Percentiles rank a stretch among this genome's conserved stretches.
Conservation (phyloP, 2,329 filamentous ascomycete genomes). For the Ophiostoma australiae region DNA sequence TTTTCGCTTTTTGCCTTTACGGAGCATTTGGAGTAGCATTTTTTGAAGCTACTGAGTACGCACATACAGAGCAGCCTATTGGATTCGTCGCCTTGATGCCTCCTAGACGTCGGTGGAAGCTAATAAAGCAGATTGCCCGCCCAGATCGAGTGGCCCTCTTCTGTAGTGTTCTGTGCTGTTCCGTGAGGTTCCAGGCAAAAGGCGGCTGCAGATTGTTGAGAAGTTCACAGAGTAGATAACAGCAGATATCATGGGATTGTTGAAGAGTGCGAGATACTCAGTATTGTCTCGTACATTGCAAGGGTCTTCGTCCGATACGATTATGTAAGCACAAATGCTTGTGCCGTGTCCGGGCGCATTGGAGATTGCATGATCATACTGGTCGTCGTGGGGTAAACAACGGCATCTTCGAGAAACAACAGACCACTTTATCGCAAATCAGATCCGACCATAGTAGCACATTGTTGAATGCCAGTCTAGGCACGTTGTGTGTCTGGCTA, state of each 20-base stretch:
- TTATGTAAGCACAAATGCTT: neutral
- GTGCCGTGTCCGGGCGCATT: neutral
- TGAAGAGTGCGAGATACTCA: too few relatives aligned
- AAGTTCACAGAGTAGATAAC: too few relatives aligned
- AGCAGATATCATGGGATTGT: neutral
- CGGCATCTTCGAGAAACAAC: neutral
- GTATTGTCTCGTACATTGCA: neutral
- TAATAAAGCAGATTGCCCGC: neutral
- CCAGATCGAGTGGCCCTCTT: neutral
- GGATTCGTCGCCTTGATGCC: slow-evolving; percentile 7
- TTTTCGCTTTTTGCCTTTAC: neutral
- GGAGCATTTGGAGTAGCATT: neutral
- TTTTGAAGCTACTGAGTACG: neutral
- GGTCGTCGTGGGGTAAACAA: neutral
- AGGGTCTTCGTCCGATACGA: neutral
- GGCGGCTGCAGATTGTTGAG: neutral
- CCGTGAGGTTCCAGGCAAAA: neutral
- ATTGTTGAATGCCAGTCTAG: neutral
- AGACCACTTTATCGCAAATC: neutral
- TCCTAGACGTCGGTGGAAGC: neutral
- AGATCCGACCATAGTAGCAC: neutral
- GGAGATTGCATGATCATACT: neutral
- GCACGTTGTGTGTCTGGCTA: too few relatives aligned
- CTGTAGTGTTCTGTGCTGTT: neutral
- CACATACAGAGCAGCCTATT: neutral